Evolutionary conservation across 1,284 basidiomycete genomes (phyloP).

Genomic region (Ustilago loliicola): DNA sequence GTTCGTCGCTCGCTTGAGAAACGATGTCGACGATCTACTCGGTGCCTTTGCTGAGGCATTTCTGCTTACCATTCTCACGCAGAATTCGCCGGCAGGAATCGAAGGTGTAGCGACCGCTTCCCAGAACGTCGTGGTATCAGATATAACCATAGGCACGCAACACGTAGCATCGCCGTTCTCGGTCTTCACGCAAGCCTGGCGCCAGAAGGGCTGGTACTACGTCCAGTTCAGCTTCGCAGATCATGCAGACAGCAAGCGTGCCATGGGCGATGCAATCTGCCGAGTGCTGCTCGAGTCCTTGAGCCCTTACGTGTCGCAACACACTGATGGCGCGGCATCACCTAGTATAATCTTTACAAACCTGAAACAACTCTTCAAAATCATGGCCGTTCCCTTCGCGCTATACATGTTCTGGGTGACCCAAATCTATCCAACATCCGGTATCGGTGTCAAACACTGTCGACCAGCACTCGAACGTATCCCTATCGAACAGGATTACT

Average conservation of each 20-base stretch:
- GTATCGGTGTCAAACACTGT: conserved; percentile 44
- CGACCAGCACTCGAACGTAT: conserved; percentile 40
- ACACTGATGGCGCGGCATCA: neutral
- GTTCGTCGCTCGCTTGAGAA: conserved; percentile 28
- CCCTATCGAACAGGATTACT: conserved; percentile 40
- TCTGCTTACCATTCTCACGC: conserved; percentile 8
- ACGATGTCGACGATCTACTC: conserved; percentile 35
- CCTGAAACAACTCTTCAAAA: conserved; percentile 27
- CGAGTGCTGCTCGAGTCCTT: conserved; percentile 36
- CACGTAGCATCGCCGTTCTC: conserved; percentile 30
- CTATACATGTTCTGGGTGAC: conserved; percentile 46
- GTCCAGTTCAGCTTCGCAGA: conserved; percentile 47
- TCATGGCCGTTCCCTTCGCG: conserved; percentile 30
- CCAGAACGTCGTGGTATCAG: neutral
- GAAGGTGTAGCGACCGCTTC: neutral
- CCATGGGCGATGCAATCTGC: conserved; percentile 30
- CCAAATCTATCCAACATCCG: conserved; percentile 34
- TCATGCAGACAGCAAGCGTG: conserved; percentile 39
- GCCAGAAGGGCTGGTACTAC: conserved; percentile 38
- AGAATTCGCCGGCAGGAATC: too few relatives aligned
- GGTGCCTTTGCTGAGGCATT: conserved; percentile 28
- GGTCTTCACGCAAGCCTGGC: conserved; percentile 32
- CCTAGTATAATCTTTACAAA: conserved; percentile 11
- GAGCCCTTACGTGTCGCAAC: conserved; percentile 5
- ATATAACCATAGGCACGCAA: neutral